Percentiles rank a stretch among this genome's conserved stretches.
phyloP scores from a whole-genome alignment of 2,329 filamentous ascomycete species.

The Aspergillus pseudoviridinutans region DNA sequence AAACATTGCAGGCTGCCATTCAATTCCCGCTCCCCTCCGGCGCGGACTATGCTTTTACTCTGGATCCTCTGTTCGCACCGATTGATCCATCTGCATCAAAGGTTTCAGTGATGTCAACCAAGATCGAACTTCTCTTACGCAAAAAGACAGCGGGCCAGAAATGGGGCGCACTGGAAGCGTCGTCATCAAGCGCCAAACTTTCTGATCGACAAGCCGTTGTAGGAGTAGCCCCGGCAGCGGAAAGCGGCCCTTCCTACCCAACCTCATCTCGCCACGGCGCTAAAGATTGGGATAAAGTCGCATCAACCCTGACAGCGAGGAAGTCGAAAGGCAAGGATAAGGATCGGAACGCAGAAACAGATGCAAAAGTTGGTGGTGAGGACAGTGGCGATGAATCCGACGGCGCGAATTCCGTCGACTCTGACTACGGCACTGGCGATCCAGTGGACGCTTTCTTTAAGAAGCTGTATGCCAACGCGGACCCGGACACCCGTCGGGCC shows the following conservation, averaged over 20 bases:
- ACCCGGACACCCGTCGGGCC: constrained; percentile 76
- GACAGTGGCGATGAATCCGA: constrained; percentile 52
- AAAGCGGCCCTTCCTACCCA: constrained; percentile 65
- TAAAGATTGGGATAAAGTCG: constrained; percentile 89
- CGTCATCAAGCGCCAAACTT: constrained; percentile 22
- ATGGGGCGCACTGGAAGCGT: constrained; percentile 60
- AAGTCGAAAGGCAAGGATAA: constrained; percentile 24
- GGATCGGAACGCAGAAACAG: constrained; percentile 23
- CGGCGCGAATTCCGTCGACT: constrained; percentile 42
- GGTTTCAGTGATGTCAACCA: constrained; percentile 66
- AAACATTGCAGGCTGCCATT: constrained; percentile 46
- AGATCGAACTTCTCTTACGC: constrained; percentile 70
- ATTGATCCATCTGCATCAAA: constrained; percentile 61
- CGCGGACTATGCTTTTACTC: constrained; percentile 56
- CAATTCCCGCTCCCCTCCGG: constrained; percentile 55
- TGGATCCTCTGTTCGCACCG: constrained; percentile 63
- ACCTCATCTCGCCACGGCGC: constrained; percentile 78
- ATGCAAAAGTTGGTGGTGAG: constrained; percentile 25
- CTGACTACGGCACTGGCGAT: constrained; percentile 50
- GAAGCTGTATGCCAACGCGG: constrained; percentile 72
- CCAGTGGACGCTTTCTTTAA: constrained; percentile 85
- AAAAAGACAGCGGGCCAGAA: constrained; percentile 65
- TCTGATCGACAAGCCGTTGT: constrained; percentile 15
- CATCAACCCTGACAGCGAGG: constrained; percentile 46
- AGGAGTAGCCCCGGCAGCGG: constrained; percentile 12